Conservation (phyloP, 1,284 basidiomycete genomes). For the Golubevia sp. region DNA sequence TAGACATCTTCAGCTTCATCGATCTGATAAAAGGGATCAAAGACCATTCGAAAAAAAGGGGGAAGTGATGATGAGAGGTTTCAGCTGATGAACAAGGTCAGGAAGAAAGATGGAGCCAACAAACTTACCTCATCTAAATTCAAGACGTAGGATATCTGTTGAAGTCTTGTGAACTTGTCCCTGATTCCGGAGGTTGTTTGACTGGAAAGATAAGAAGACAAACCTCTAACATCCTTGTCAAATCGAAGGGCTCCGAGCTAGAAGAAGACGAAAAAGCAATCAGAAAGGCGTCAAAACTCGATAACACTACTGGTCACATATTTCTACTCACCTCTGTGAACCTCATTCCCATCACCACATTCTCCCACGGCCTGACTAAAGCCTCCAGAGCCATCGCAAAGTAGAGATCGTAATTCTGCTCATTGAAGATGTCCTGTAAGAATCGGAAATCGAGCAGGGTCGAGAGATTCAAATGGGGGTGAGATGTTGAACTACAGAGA, state of each 20-base stretch:
- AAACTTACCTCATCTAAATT: constrained; percentile 80
- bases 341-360: constrained; percentile 75
- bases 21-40: too few species aligned
- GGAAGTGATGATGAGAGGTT: too few species aligned
- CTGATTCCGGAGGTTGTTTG: constrained; percentile 81
- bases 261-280: neutral
- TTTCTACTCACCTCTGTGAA: constrained; percentile 77
- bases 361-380: constrained; percentile 91
- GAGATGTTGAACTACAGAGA: neutral
- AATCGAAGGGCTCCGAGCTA: constrained; percentile 95
- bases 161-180: constrained; percentile 87
- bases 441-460: neutral
- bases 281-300: neutral
- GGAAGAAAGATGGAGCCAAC: neutral
- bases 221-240: constrained; percentile 85
- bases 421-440: constrained; percentile 77
- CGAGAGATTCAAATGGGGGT: neutral
- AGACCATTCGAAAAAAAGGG: too few species aligned
- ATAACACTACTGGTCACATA: neutral
- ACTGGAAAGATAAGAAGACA: constrained; percentile 79
- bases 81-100: too few species aligned
- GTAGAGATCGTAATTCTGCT: constrained; percentile 82
- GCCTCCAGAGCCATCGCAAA: constrained; percentile 83
- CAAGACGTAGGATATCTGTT: constrained; percentile 88
- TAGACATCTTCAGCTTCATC: constrained; percentile 23